phyloP scores from a whole-genome alignment of 805 yeast genomes.

The Candida saitoana region DNA sequence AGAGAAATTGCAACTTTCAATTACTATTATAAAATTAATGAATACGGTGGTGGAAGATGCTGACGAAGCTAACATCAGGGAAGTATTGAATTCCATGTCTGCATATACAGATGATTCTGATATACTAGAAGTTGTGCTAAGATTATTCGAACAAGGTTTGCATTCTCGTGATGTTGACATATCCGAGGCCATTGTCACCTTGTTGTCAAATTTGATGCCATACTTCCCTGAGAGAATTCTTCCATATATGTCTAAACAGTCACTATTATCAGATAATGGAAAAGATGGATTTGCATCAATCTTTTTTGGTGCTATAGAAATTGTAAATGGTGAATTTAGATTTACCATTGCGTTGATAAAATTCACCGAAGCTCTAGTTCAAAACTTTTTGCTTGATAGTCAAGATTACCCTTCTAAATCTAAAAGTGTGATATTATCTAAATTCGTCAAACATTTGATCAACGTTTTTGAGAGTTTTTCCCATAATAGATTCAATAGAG shows the following conservation, averaged over 20 bases:
- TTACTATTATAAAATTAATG: conserved; percentile 50
- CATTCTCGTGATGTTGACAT: conserved; percentile 49
- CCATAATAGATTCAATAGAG: conserved; percentile 60
- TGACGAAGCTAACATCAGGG: conserved; percentile 22
- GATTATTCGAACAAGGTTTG: conserved; percentile 65
- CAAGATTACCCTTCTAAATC: conserved; percentile 21
- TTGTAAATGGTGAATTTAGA: conserved; percentile 59
- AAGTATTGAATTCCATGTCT: conserved; percentile 38
- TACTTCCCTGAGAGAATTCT: conserved; percentile 67
- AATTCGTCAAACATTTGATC: conserved; percentile 53
- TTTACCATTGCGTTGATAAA: conserved; percentile 62
- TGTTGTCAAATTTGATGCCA: conserved; percentile 46
- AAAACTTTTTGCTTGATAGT: conserved; percentile 37
- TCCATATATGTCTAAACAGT: conserved; percentile 69
- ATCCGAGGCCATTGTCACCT: conserved; percentile 42
- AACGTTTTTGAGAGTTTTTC: conserved; percentile 69
- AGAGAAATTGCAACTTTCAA: conserved; percentile 37
- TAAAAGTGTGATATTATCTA: conserved; percentile 53
- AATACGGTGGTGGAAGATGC: conserved; percentile 42
- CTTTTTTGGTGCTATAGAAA: conserved; percentile 68
- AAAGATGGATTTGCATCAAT: conserved; percentile 61
- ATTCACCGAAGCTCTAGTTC: conserved; percentile 49
- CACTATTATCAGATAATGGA: conserved; percentile 53
- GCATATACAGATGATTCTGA: conserved; percentile 54
- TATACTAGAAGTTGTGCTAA: conserved; percentile 56